These are phyloP conservation scores for Neurospora sp. DNA, from an alignment of 495 filamentous ascomycete genomes.

Conservation along the genomic window DNA sequence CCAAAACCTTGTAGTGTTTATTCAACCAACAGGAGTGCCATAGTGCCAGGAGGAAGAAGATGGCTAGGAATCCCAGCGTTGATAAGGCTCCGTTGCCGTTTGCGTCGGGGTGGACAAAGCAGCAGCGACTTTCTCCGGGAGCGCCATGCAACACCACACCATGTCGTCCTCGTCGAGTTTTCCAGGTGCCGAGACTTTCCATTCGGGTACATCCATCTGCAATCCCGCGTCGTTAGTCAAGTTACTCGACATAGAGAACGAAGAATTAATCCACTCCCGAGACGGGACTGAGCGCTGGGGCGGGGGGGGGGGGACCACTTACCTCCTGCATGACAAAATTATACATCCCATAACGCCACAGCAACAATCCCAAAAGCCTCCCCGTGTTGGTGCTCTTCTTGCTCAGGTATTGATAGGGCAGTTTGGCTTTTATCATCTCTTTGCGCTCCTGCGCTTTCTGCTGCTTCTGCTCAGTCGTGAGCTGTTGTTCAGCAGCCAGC, in stretches of 20 bases:
- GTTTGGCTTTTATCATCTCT: neutral
- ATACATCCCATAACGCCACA: neutral
- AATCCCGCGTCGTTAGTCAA: no score
- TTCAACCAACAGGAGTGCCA: neutral
- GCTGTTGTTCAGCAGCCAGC: no score
- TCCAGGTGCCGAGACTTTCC: neutral
- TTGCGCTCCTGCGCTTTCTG: neutral
- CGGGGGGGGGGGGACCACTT: neutral
- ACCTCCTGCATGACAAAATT: neutral
- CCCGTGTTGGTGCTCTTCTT: neutral
- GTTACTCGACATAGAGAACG: no score
- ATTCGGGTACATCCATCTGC: neutral
- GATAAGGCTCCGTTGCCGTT: neutral
- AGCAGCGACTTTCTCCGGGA: neutral
- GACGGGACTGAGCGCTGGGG: no score
- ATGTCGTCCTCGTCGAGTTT: neutral
- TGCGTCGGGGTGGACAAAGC: neutral
- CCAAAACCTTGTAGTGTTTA: neutral
- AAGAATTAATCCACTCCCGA: no score
- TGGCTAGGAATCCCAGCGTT: neutral
- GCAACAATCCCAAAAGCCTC: neutral
- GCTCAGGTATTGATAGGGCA: neutral
- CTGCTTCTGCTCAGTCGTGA: neutral
- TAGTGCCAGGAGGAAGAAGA: neutral
- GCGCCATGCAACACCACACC: neutral